These are phyloP conservation scores for Ormosia emarginata DNA, from an alignment of 306 rosid species.

Conservation along the genomic window DNA sequence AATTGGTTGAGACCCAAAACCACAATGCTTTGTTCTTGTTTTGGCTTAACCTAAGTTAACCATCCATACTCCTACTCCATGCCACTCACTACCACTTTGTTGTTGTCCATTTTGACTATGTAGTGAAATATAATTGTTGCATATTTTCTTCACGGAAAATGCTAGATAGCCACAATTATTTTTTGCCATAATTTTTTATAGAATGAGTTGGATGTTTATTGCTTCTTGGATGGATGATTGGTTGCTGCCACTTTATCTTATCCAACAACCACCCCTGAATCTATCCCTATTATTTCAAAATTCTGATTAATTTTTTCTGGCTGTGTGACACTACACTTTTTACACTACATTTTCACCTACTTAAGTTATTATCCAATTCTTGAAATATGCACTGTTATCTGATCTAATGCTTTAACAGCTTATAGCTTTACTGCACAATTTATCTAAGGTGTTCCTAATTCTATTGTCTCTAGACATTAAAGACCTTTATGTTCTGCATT, in stretches of 20 bases:
- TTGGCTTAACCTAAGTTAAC: not conserved
- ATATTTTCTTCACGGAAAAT: not conserved
- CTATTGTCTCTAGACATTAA: conserved; percentile 1
- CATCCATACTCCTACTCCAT: not conserved
- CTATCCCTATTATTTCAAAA: not conserved
- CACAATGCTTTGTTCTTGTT: not conserved
- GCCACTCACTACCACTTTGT: not conserved
- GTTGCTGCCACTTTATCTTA: not conserved
- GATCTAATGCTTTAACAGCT: not conserved
- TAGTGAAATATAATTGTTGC: not conserved
- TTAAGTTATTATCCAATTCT: not conserved
- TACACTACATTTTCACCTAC: not conserved
- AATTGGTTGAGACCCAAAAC: not conserved
- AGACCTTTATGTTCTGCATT: not conserved
- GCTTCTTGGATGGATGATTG: not conserved
- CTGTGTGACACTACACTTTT: not conserved
- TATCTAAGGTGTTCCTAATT: not conserved
- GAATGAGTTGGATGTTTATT: not conserved
- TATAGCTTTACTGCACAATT: not conserved
- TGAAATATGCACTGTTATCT: not conserved
- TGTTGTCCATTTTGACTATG: conserved; percentile 7
- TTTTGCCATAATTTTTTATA: not conserved
- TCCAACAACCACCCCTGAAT: not conserved
- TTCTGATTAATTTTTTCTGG: not conserved
- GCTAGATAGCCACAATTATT: not conserved